Conservation (phyloP, 345 rosid genomes). For the Aquilaria sinensis region DNA sequence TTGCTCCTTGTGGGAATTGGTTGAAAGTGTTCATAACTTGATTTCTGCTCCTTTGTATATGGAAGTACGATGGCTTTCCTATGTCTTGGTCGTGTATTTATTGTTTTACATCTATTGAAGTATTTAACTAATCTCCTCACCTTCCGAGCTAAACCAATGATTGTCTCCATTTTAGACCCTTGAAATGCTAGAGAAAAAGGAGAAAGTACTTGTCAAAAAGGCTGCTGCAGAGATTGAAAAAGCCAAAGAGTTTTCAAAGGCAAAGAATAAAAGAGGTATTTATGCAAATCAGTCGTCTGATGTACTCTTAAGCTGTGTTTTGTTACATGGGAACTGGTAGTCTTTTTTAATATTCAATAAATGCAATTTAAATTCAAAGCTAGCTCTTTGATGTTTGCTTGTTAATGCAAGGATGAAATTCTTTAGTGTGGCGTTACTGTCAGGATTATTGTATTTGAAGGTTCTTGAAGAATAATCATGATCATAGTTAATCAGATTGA, state of each 20-base stretch:
- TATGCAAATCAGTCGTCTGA: not conserved
- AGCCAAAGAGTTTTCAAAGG: constrained; percentile 47
- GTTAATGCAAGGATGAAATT: not conserved
- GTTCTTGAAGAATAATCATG: not conserved
- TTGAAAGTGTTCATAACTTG: too few relatives aligned
- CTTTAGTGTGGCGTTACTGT: too few relatives aligned
- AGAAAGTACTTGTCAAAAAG: constrained; percentile 60
- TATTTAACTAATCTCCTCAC: too few relatives aligned
- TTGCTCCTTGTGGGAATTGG: too few relatives aligned
- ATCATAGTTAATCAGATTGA: too few relatives aligned
- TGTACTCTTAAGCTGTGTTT: not conserved
- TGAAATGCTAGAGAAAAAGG: constrained; percentile 84
- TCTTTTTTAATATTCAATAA: not conserved
- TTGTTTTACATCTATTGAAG: too few relatives aligned
- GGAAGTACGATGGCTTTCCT: too few relatives aligned
- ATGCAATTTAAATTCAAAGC: not conserved
- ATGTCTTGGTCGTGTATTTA: too few relatives aligned
- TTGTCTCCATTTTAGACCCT: constrained; percentile 40
- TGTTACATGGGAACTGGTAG: not conserved
- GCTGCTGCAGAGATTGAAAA: constrained; percentile 56
- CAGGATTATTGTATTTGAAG: not conserved
- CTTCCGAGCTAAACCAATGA: too few relatives aligned
- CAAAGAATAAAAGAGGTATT: constrained; percentile 57
- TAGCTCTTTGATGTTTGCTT: not conserved
- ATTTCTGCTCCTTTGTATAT: too few relatives aligned